These are phyloP conservation scores for Gloeopeniophorella convolvens DNA, from an alignment of 768 basidiomycete genomes.

Conservation along the genomic window DNA sequence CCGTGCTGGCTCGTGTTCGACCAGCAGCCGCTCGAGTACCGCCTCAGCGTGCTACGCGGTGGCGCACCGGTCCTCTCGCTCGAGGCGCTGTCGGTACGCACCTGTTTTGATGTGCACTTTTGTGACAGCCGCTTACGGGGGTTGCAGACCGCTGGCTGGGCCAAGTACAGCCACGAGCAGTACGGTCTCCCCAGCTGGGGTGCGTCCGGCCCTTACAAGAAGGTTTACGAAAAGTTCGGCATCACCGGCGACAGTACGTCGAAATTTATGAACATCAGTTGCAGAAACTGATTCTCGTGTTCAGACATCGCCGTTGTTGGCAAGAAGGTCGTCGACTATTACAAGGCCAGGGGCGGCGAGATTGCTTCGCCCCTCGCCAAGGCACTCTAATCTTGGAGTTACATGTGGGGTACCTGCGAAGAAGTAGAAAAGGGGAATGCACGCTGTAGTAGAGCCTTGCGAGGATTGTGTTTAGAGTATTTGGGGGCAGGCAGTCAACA, in stretches of 20 bases:
- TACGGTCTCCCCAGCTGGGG: constrained; percentile 74
- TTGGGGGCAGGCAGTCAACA: too few relatives aligned
- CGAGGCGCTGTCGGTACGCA: constrained; percentile 65
- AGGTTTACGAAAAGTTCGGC: constrained; percentile 89
- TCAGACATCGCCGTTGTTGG: constrained; percentile 72
- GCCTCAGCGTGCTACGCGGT: constrained; percentile 76
- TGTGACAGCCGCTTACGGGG: constrained; percentile 9
- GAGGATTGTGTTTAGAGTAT: too few relatives aligned
- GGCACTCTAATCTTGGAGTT: constrained; percentile 42
- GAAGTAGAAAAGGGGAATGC: neutral
- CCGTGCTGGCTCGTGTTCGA: constrained; percentile 91
- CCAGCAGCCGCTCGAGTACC: constrained; percentile 73
- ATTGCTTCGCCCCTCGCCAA: constrained; percentile 72
- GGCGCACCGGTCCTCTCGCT: constrained; percentile 87
- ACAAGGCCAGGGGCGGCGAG: constrained; percentile 68
- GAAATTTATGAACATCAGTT: neutral
- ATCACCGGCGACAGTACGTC: constrained; percentile 67
- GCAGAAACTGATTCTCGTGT: neutral
- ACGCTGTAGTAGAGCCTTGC: too few relatives aligned
- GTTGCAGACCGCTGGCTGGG: constrained; percentile 68
- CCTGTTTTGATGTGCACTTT: neutral
- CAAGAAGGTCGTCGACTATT: constrained; percentile 84
- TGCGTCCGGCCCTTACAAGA: constrained; percentile 82
- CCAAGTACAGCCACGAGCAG: constrained; percentile 87
- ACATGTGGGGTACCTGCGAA: neutral